These are phyloP conservation scores for Theobroma cacao DNA, from an alignment of 345 rosid genomes.

Conservation along the genomic window DNA sequence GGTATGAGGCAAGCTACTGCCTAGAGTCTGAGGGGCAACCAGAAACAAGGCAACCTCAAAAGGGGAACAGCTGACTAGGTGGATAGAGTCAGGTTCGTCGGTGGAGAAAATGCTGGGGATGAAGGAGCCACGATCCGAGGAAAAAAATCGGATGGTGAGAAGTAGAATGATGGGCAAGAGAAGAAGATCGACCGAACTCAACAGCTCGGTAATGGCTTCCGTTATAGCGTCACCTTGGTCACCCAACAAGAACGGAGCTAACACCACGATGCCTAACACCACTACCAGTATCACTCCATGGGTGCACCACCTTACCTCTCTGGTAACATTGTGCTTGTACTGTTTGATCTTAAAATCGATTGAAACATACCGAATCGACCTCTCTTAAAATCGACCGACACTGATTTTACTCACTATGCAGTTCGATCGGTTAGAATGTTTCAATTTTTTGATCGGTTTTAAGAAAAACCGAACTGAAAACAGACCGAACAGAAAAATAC, in stretches of 20 bases:
- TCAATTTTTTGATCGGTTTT: too few species aligned
- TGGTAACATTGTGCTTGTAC: slow-evolving; percentile 19
- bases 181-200: slow-evolving; percentile 77
- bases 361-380: too few species aligned
- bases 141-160: slow-evolving; percentile 74
- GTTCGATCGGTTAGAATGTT: too few species aligned
- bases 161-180: slow-evolving; percentile 71
- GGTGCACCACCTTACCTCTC: slow-evolving; percentile 54
- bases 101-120: slow-evolving; percentile 54
- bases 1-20: too few species aligned
- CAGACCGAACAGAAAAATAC: too few species aligned
- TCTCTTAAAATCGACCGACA: too few species aligned
- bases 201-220: slow-evolving; percentile 65
- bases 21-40: too few species aligned
- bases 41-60: slow-evolving; percentile 73
- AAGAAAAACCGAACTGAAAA: too few species aligned
- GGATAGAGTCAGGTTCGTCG: slow-evolving; percentile 64
- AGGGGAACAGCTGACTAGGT: slow-evolving; percentile 73
- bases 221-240: slow-evolving; percentile 82
- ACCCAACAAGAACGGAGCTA: slow-evolving; percentile 63
- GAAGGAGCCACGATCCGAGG: slow-evolving; percentile 73
- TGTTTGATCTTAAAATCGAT: too few species aligned
- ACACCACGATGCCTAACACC: slow-evolving; percentile 57
- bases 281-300: slow-evolving; percentile 73
- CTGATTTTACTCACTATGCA: too few species aligned